A percentile compares a stretch with the other conserved stretches of the same genome.
Evolutionary conservation across 2,329 filamentous ascomycete species (phyloP).

Genomic region (Albifimbria verrucaria): DNA sequence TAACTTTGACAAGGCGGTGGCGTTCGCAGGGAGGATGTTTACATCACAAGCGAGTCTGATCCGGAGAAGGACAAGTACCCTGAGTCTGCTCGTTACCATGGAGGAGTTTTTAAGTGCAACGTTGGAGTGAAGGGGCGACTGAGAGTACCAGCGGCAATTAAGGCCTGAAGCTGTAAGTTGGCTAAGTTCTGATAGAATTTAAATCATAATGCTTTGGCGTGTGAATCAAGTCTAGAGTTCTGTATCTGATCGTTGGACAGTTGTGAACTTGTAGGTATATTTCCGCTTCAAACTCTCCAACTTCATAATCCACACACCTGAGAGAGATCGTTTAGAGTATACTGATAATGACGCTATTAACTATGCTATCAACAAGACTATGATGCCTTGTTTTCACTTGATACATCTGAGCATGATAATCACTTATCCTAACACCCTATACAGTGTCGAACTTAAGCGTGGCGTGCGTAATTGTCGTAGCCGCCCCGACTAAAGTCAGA

Average conservation of each 20-base stretch:
- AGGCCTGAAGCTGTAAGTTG: not conserved
- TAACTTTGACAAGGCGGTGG: slow-evolving; percentile 7
- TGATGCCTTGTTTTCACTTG: too few species aligned
- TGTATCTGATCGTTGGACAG: too few species aligned
- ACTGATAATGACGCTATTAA: too few species aligned
- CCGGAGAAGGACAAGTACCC: slow-evolving; percentile 13
- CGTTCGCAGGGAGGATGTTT: slow-evolving; percentile 12
- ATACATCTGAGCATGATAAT: too few species aligned
- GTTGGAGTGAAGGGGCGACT: slow-evolving; percentile 7
- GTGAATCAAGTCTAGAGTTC: too few species aligned
- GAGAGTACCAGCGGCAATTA: not conserved
- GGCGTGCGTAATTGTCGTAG: too few species aligned
- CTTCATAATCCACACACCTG: not conserved
- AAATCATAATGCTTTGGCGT: not conserved
- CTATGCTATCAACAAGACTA: too few species aligned
- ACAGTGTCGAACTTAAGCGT: too few species aligned
- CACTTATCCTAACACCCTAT: too few species aligned
- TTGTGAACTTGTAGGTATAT: too few species aligned
- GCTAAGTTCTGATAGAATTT: not conserved
- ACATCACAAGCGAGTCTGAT: slow-evolving; percentile 14
- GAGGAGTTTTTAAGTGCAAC: slow-evolving; percentile 13
- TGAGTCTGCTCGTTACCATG: slow-evolving; percentile 9
- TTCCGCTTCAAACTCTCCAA: not conserved
- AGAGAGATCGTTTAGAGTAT: too few species aligned
- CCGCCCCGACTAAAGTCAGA: too few species aligned